Conservation (phyloP, 129 eudicot genomes). For the Saposhnikovia divaricata region DNA sequence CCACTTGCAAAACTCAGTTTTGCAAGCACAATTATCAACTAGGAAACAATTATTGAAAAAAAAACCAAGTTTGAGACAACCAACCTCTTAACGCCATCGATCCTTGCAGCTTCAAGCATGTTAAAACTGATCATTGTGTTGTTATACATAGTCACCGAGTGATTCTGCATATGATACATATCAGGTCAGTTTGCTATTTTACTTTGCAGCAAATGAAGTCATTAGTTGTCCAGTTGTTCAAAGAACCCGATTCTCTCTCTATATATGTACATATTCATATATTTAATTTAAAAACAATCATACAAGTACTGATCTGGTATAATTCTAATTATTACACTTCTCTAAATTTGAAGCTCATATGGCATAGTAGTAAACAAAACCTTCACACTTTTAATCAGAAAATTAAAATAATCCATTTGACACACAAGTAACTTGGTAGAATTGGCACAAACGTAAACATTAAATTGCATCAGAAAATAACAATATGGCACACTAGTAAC, state of each 20-base stretch:
- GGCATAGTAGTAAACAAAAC: too few relatives aligned
- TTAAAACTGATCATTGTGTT: conserved; percentile 97
- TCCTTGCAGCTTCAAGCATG: conserved; percentile 96
- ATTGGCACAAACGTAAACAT: too few relatives aligned
- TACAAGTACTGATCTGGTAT: background rate
- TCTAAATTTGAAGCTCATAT: too few relatives aligned
- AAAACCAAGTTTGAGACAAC: conserved; percentile 3
- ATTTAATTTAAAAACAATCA: background rate
- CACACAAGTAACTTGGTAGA: too few relatives aligned
- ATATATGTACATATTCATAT: background rate
- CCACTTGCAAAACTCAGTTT: background rate
- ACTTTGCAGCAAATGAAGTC: too few relatives aligned
- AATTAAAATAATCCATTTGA: too few relatives aligned
- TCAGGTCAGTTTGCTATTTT: conserved; percentile 30
- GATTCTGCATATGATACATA: conserved; percentile 53
- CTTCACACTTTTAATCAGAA: too few relatives aligned
- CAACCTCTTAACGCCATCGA: conserved; percentile 78
- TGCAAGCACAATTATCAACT: background rate
- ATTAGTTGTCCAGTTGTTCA: background rate
- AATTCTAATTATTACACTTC: background rate
- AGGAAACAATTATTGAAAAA: too few relatives aligned
- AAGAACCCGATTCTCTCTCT: background rate
- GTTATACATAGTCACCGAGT: conserved; percentile 89
- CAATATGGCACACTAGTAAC: too few relatives aligned
- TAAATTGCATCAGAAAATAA: too few relatives aligned